Base-by-base conservation (phyloP, 2,329 filamentous ascomycete species). In the Pleomassaria siparia region DNA sequence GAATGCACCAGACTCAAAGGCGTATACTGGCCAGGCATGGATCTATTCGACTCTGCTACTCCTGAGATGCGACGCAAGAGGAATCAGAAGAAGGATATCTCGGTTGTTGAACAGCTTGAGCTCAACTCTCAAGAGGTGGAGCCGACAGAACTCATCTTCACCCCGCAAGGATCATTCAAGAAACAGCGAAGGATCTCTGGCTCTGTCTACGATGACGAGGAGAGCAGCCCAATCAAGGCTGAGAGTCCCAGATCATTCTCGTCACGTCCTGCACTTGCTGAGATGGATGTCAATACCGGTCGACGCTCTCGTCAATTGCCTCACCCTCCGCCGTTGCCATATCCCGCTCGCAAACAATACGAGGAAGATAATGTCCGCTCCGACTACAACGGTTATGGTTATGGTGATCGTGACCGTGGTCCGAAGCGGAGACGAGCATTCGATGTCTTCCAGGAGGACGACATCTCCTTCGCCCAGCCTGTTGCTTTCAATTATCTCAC, bases 21-120 rank as follows among this genome's bases (percentile, higher is more conserved):
- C 2, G 74, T 85, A n/a, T 75, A 83, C 39, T 90, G 85, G 78
- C 85, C 86, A 2, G 88, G 88, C 15, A 91, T 91, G 88, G 81
- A 82, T 44, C 78, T 89, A n/a, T 91, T 91, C 64, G 88, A 92
- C 67, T 84, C 88, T 44, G 88, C 88, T 4, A 88, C 85, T 4
- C 80, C 84, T 13, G 82, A 86, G 51, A 86, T 88, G 78, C 86
- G 83, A 58, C 80, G 85, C 37, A 88, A 83, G 72, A 79, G 88
- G 43, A 91, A 91, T 64, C 88, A 92, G 70, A 84, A 86, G 59
- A 92, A 92, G 67, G 82, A 86, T 44, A 78, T 76, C n/a, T 85
- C 83, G 1, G 84, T 89, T n/a, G 73, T 90, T 18, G 76, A 81
- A 46, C 80, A 81, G 49, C 83, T 92, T 69, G 79, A 84, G 57